Base-by-base conservation (phyloP, 2,329 filamentous ascomycete genomes). In the Knoxdaviesia proteae region DNA sequence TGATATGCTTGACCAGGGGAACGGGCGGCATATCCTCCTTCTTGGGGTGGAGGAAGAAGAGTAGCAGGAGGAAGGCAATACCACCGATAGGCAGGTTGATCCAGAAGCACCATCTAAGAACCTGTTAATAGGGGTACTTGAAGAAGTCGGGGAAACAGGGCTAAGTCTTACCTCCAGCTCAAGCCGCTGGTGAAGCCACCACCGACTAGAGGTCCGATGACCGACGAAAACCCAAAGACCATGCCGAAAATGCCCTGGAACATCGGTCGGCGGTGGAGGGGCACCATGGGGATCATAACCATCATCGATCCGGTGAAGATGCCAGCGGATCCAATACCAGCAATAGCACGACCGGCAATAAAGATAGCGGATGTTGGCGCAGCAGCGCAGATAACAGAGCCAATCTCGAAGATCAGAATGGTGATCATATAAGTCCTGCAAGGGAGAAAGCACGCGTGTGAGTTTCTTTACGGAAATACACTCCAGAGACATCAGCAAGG, bases 231-330 rank as follows among this genome's bases (percentile, higher is more conserved):
- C n/a, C 68, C 69, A 47, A 72, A 72, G 0, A 71, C 58, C 49
- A 67, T 62, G 11, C 67, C 69, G 44, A 74, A 73, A 38, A 71
- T 46, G 51, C 62, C 63, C 51, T 71, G 68, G 45, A 71, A 77
- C 52, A 73, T 64, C 3, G 68, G 73, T 32, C 75, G 59, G 50
- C 73, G 74, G 41, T 68, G 65, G 2, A 79, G 61, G 3, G 74
- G 74, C 0, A 78, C 62, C 58, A 74, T 61, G 32, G 66, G 63
- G 38, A 74, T 66, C 53, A 74, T 66, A 45, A 69, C 64, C 52
- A 75, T 60, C 55, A 71, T 66, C 38, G 63, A 62, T 6, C 71
- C 71, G 0, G 69, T 67, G 50, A 71, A 71, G 50, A 75, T 71
- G 42, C 71, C 71, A 1, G 69, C 68, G 2, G 67, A 64, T 1